Percentiles rank a stretch among this genome's conserved stretches.
These are phyloP conservation scores for Xylaria sp. DNA, from an alignment of 2,329 filamentous ascomycete species.

Conservation along the genomic window DNA sequence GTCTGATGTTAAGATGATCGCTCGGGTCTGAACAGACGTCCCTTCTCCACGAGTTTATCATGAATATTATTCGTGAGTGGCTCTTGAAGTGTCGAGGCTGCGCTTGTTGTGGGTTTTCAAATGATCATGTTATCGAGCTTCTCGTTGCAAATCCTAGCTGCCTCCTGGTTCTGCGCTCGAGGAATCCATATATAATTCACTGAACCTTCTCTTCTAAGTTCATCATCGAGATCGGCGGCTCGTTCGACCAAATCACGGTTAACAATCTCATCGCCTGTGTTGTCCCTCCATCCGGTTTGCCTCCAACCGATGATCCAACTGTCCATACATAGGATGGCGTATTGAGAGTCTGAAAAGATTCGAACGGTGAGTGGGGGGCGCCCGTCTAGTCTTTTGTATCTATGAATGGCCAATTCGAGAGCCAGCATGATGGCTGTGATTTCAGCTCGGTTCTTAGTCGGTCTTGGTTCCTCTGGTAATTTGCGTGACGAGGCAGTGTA, in stretches of 20 bases:
- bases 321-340: slow-evolving; percentile 51
- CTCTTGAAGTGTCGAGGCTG: background rate
- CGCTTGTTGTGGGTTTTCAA: background rate
- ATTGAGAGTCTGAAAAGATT: slow-evolving; percentile 52
- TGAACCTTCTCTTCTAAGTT: slow-evolving; percentile 44
- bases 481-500: background rate
- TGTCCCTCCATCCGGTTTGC: slow-evolving; percentile 32
- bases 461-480: background rate
- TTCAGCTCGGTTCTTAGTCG: slow-evolving; percentile 53
- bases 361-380: slow-evolving; percentile 43
- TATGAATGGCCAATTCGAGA: slow-evolving; percentile 58
- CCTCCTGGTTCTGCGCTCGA: slow-evolving; percentile 48
- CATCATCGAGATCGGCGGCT: slow-evolving; percentile 45
- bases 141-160: slow-evolving; percentile 49
- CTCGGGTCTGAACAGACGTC: background rate
- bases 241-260: slow-evolving; percentile 51
- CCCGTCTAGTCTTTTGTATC: slow-evolving; percentile 35
- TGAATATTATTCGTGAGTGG: background rate
- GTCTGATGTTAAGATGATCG: background rate
- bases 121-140: slow-evolving; percentile 43
- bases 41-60: background rate
- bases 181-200: slow-evolving; percentile 52
- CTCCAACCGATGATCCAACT: slow-evolving; percentile 50
- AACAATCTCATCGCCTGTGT: slow-evolving; percentile 45
- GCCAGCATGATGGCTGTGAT: slow-evolving; percentile 57